Base-by-base conservation (phyloP, 306 rosid species). In the Sesbania bispinosa region DNA sequence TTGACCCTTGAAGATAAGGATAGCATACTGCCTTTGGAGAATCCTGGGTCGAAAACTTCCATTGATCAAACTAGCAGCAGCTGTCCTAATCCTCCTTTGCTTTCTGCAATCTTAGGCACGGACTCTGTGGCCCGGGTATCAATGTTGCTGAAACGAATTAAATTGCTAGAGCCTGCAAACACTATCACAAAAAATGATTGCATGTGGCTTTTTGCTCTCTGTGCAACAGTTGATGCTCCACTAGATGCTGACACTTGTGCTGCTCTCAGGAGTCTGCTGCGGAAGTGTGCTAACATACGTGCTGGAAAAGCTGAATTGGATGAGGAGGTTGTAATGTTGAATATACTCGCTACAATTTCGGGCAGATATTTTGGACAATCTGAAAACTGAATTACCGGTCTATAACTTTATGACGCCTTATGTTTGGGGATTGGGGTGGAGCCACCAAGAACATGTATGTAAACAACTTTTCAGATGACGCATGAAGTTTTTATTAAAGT, bases 361-460 rank as follows among this genome's bases (percentile, higher is more conserved):
- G 97, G 97, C 4, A 83, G 81, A 83, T 90, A 83, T 79, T 94
- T 87, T 20, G 96, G 95, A 77, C 99, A 91, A 76, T 84, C 88
- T 48, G 85, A 80, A 55, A 60, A 18, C 62, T 75, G 68, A 76
- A 20, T 59, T 35, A 14, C 50, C 29, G 20, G 14, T 35, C 16
- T 14, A 36, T n/a, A 69, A 38, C 66, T 18, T 14, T 13, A 54
- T 11, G 60, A 13, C 7, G 21, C 9, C 55, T 23, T 24, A 45
- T 39, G 15, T 43, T 61, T 21, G 36, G 15, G 23, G 67, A 20
- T 26, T 61, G 7, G 63, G n/a, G 23, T 52, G 61, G 30, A 65
- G 60, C n/a, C n/a, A n/a, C 61, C 62, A 57, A 24, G 19, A 42
- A 41, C 48, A 26, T 27, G 50, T 32, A 42, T 64, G 80, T 33